These are phyloP conservation scores for Leishmania amazonensis DNA, from an alignment of 208 protist genomes.

Conservation along the genomic window DNA sequence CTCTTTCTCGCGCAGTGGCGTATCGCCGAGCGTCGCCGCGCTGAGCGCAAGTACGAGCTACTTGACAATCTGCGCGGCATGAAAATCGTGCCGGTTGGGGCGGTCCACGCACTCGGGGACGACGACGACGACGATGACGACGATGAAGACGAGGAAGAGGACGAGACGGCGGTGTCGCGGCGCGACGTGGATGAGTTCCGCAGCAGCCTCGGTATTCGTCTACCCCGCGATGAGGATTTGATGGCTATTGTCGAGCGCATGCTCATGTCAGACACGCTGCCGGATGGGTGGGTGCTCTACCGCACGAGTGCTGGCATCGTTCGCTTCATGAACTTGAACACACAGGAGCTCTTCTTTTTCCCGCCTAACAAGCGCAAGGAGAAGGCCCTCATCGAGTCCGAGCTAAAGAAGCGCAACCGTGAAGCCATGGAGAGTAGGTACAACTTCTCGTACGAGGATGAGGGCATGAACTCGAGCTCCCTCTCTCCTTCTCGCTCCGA, in stretches of 20 bases:
- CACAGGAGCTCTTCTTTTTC: conserved; percentile 89
- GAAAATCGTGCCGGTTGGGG: conserved; percentile 30
- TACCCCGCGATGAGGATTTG: conserved; percentile 86
- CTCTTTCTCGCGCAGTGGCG: conserved; percentile 80
- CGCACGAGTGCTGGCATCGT: conserved; percentile 86
- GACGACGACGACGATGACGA: conserved; percentile 57
- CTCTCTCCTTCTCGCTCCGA: conserved; percentile 17
- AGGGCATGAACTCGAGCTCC: conserved; percentile 47
- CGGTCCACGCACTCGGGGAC: conserved; percentile 50
- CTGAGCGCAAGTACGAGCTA: conserved; percentile 73
- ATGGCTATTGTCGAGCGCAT: conserved; percentile 80
- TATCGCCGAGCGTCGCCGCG: conserved; percentile 63
- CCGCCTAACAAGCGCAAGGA: conserved; percentile 72
- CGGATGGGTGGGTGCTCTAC: conserved; percentile 89
- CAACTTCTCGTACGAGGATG: conserved; percentile 71
- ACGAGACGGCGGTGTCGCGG: conserved; percentile 71
- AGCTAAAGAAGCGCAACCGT: conserved; percentile 72
- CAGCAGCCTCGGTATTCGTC: conserved; percentile 79
- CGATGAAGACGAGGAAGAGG: conserved; percentile 65
- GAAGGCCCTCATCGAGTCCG: conserved; percentile 62
- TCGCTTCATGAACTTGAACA: conserved; percentile 91
- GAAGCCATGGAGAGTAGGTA: conserved; percentile 77
- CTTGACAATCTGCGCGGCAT: conserved; percentile 65
- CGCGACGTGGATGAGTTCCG: conserved; percentile 89
- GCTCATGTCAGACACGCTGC: conserved; percentile 83